A percentile compares a stretch with the other conserved stretches of the same genome.
These are phyloP conservation scores for Eucalyptus dawsonii DNA, from an alignment of 345 rosid genomes.

Conservation along the genomic window DNA sequence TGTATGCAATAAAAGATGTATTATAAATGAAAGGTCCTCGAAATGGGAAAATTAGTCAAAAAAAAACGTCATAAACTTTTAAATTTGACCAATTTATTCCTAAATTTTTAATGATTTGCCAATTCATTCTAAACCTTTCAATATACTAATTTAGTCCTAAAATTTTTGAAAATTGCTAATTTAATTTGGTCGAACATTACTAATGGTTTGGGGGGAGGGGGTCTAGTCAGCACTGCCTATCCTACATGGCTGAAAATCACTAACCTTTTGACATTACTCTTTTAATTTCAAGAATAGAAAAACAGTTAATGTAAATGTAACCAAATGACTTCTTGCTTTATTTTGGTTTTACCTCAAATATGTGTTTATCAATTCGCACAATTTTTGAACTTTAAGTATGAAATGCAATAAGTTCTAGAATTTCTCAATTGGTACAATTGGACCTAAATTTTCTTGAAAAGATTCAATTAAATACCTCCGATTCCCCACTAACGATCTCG, in stretches of 20 bases:
- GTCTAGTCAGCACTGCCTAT: fast-evolving
- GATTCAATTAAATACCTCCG: background rate
- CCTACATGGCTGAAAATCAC: no score
- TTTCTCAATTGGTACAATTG: background rate
- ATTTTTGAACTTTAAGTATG: background rate
- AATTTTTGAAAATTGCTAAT: fast-evolving
- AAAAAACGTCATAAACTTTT: no score
- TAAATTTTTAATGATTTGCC: no score
- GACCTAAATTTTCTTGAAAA: background rate
- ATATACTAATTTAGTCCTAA: no score
- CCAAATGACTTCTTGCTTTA: background rate
- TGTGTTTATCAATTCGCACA: background rate
- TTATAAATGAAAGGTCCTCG: no score
- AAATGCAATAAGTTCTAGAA: background rate
- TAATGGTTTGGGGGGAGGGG: no score
- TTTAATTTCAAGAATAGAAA: no score
- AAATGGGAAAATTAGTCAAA: no score
- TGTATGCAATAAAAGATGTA: no score
- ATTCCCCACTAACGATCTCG: background rate
- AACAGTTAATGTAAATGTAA: background rate
- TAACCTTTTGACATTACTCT: background rate
- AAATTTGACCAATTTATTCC: no score
- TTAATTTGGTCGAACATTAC: no score
- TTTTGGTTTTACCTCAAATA: background rate
- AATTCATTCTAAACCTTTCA: no score